Base-by-base conservation (phyloP, 176 grass and related monocot genomes). In the Lolium multiflorum region DNA sequence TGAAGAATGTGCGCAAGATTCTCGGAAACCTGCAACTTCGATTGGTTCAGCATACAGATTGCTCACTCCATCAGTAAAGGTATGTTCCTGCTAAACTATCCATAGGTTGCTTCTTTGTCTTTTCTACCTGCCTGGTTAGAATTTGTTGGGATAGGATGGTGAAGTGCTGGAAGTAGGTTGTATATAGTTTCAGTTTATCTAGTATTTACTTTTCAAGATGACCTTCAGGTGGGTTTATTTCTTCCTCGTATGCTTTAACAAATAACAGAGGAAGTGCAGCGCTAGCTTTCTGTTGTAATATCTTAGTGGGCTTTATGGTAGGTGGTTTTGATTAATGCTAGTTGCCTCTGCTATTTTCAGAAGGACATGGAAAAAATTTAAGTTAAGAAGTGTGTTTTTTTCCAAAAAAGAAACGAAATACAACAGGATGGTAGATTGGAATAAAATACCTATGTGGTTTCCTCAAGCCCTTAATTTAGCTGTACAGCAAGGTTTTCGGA, bases 51-150 rank as follows among this genome's bases (percentile, higher is more conserved):
- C 97, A 58, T 99, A 99, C 84, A 96, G 92, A 92, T 87, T 99
- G 79, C 97, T 99, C 78, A 99, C 97, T 7, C 94, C 97, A 8
- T 96, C 97, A 50, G 83, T 99, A 35, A 99, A 99, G 94, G 94
- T 98, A 90, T 41, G 41, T 72, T 58, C 64, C 67, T 24, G 49
- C 71, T 74, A 62, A 76, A 74, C 48, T 66, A 47, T 20, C 14
- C 5, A 22, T 17, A 44, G 15, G 4, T 85, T 81, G 25, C 55
- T 56, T 74, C 6, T 76, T 72, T 71, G 59, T 11, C 51, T 83
- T 67, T 28, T 86, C 21, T 52, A 79, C 59, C 1, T 52, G 38
- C 21, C 20, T 46, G 48, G 26, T 76, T 21, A 71, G 15, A 52
- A 15, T 70, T 54, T 83, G 1, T 86, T 74, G 61, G 39, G 16